Conservation (phyloP, 257 asterid genomes). For the Jacaranda copaia region DNA sequence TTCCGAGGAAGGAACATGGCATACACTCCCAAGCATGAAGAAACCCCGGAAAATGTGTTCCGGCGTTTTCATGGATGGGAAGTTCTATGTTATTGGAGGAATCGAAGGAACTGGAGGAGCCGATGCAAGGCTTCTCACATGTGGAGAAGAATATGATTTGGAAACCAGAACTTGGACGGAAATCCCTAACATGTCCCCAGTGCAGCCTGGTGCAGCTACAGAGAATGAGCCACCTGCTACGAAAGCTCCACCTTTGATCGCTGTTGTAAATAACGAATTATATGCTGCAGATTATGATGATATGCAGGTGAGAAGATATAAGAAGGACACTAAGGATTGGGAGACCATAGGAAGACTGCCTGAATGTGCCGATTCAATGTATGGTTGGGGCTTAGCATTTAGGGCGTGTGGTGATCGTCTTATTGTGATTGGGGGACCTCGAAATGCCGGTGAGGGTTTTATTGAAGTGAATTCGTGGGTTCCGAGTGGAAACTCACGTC, state of each 20-base stretch:
- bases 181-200: conserved; percentile 77
- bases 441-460: conserved; percentile 61
- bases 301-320: conserved; percentile 66
- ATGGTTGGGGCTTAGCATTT: conserved; percentile 95
- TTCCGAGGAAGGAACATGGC: conserved; percentile 70
- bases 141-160: conserved; percentile 77
- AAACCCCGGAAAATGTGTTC: conserved; percentile 81
- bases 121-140: conserved; percentile 53
- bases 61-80: conserved; percentile 83
- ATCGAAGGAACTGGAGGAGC: conserved; percentile 67
- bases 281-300: conserved; percentile 82
- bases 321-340: conserved; percentile 61
- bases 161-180: conserved; percentile 63
- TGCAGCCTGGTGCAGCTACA: conserved; percentile 38
- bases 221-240: conserved; percentile 55
- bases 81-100: conserved; percentile 80
- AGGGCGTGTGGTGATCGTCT: conserved; percentile 85
- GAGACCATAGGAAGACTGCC: conserved; percentile 70
- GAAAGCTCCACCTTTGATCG: conserved; percentile 86
- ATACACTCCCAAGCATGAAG: conserved; percentile 69
- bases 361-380: conserved; percentile 69
- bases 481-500: conserved; percentile 64
- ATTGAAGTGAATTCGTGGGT: conserved; percentile 83
- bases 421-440: conserved; percentile 82
- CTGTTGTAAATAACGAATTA: conserved; percentile 77